Percentiles rank a stretch among this genome's conserved stretches.
These are phyloP conservation scores for Pleurotus pulmonarius DNA, from an alignment of 768 basidiomycete genomes.

Conservation along the genomic window DNA sequence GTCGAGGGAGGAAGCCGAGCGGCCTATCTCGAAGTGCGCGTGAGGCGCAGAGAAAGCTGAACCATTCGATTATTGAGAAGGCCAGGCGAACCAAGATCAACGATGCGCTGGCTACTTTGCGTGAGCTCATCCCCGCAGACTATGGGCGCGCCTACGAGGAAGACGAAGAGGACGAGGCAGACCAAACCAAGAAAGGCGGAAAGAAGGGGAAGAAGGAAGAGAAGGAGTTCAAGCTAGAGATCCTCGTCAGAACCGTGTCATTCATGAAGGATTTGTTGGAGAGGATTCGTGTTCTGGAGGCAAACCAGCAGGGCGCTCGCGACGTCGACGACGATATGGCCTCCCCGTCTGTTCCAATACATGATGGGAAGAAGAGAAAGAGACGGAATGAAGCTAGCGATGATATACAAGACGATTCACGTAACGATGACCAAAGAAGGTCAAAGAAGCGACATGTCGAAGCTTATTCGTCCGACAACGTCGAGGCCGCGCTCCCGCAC, in stretches of 20 bases:
- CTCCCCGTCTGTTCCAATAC: not conserved
- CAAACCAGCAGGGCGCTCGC: conserved; percentile 21
- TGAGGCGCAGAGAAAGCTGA: conserved; percentile 85
- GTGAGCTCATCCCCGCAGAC: conserved; percentile 69
- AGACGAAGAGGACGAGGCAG: conserved; percentile 30
- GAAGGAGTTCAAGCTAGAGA: conserved; percentile 89
- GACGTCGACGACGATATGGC: conserved; percentile 11
- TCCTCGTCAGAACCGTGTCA: conserved; percentile 76
- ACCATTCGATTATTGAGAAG: conserved; percentile 95
- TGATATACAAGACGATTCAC: not conserved
- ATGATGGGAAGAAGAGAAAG: conserved; percentile 15
- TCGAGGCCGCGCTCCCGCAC: not conserved
- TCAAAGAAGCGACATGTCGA: conserved; percentile 6
- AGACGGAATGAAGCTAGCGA: not conserved
- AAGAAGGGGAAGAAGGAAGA: conserved; percentile 39
- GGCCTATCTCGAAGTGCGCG: conserved; percentile 71
- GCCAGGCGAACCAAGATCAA: conserved; percentile 95
- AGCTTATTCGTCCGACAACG: not conserved
- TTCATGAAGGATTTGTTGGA: conserved; percentile 71
- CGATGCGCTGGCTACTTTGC: conserved; percentile 75
- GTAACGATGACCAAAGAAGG: not conserved
- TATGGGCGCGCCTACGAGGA: conserved; percentile 29
- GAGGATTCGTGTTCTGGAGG: conserved; percentile 42
- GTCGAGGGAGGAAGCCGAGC: conserved; percentile 71
- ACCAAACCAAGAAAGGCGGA: conserved; percentile 29